Evolutionary conservation across 2,329 filamentous ascomycete species (phyloP).

Genomic region (Stachybotrys chlorohalonatus): DNA sequence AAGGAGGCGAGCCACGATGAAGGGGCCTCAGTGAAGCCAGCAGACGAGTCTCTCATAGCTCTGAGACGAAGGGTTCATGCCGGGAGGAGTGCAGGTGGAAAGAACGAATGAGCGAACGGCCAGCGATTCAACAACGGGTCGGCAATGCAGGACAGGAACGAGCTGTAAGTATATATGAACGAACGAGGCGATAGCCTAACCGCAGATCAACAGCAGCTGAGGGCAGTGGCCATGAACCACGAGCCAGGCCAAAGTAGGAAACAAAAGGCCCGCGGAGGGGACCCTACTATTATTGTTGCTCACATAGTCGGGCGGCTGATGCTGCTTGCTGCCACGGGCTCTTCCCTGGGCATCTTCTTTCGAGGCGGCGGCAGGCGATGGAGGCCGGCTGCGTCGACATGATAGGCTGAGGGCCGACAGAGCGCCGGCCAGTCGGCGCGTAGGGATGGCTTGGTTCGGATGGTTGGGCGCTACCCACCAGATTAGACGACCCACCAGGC

Average conservation of each 20-base stretch:
- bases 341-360: background rate
- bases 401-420: constrained; percentile 20
- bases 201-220: background rate
- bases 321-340: background rate
- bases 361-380: background rate
- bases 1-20: constrained; percentile 38
- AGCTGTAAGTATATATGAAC: background rate
- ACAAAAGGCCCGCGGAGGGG: background rate
- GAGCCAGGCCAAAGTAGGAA: background rate
- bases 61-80: constrained; percentile 11
- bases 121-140: constrained; percentile 5
- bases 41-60: constrained; percentile 33
- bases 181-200: background rate
- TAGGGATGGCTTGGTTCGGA: constrained; percentile 18
- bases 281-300: background rate
- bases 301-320: background rate
- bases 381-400: constrained; percentile 7
- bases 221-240: background rate
- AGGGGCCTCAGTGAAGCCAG: constrained; percentile 31
- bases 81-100: constrained; percentile 3
- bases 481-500: constrained; percentile 22
- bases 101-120: constrained; percentile 12
- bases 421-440: constrained; percentile 25
- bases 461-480: constrained; percentile 26
- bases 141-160: background rate